These are phyloP conservation scores for Collybia sordida DNA, from an alignment of 768 basidiomycete species.

Conservation along the genomic window DNA sequence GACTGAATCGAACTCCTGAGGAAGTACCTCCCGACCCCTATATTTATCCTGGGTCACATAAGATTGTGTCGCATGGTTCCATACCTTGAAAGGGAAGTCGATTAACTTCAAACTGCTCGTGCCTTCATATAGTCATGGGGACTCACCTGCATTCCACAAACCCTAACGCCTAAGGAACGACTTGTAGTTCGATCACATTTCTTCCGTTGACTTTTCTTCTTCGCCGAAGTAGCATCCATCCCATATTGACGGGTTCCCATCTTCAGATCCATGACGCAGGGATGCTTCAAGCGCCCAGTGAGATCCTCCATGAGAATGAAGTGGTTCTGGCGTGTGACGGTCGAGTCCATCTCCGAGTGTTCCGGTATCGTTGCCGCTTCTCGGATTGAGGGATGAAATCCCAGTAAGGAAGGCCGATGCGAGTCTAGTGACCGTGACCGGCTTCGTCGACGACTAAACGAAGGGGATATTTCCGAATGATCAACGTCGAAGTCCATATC, in stretches of 20 bases:
- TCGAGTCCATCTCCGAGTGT: conserved; percentile 31
- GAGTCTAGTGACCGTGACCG: conserved; percentile 42
- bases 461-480: conserved; percentile 25
- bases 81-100: conserved; percentile 59
- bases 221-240: conserved; percentile 85
- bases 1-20: conserved; percentile 81
- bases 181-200: conserved; percentile 98
- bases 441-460: conserved; percentile 41
- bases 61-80: conserved; percentile 81
- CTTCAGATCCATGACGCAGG: conserved; percentile 97
- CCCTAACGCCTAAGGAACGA: conserved; percentile 82
- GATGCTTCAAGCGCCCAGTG: conserved; percentile 85
- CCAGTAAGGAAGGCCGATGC: conserved; percentile 21
- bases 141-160: conserved; percentile 98
- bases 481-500: conserved; percentile 40
- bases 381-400: conserved; percentile 22
- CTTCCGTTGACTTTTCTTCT: conserved; percentile 98
- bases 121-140: conserved; percentile 3
- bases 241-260: conserved; percentile 99
- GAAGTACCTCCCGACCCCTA: conserved; percentile 85
- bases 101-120: conserved; percentile 2
- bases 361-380: conserved; percentile 34
- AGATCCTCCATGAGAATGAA: conserved; percentile 99
- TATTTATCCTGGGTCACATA: conserved; percentile 97
- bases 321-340: conserved; percentile 86